Percentiles rank a stretch among this genome's conserved stretches.
phyloP scores from a whole-genome alignment of 2,329 filamentous ascomycete species.

The Pseudophaeomoniella oleicola region DNA sequence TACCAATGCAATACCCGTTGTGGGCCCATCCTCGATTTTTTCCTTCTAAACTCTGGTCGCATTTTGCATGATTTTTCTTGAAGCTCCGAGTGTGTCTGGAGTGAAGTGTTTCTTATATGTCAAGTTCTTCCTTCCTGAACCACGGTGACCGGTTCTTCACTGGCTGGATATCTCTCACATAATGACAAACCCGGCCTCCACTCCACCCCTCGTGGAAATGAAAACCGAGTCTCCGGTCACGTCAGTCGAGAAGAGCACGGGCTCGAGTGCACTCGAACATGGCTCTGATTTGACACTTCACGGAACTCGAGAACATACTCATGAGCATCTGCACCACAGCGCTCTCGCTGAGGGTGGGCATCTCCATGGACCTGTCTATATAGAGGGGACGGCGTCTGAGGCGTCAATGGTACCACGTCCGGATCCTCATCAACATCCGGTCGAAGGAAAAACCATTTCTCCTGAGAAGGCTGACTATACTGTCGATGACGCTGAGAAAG shows the following conservation, averaged over 20 bases:
- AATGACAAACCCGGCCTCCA: neutral
- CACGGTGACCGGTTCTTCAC: no score
- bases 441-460: constrained; percentile 16
- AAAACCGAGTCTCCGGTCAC: constrained; percentile 2
- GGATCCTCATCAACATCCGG: constrained; percentile 25
- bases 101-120: no score
- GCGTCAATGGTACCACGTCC: constrained; percentile 20
- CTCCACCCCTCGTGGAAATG: neutral
- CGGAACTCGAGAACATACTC: constrained; percentile 22
- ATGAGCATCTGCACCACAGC: constrained; percentile 24
- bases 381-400: constrained; percentile 26
- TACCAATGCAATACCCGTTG: no score
- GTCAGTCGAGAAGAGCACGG: constrained; percentile 11
- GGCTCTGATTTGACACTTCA: constrained; percentile 22
- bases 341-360: constrained; percentile 19
- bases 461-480: neutral
- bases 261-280: constrained; percentile 9
- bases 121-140: no score
- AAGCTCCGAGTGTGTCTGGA: no score
- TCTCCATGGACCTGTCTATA: constrained; percentile 33
- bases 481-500: constrained; percentile 26
- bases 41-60: no score
- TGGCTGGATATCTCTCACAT: neutral
- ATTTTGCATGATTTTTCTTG: no score
- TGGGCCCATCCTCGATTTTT: no score